Base-by-base conservation (phyloP, 257 asterid genomes). In the Marsdenia floribunda region DNA sequence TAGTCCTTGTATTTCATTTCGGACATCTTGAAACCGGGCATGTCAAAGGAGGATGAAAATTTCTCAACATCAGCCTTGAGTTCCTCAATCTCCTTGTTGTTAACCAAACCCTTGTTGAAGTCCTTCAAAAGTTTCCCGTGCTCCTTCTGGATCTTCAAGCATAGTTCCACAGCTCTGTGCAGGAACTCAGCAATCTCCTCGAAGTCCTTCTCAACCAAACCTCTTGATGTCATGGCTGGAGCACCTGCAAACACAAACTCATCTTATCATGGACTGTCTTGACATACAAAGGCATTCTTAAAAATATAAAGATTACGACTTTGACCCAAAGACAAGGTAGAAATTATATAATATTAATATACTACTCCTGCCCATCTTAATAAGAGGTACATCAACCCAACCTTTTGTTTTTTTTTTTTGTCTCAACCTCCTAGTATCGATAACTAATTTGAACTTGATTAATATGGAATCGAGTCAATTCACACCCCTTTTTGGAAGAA, bases 171-270 rank as follows among this genome's bases (percentile, higher is more conserved):
- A 0, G 97, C 91, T 77, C 96, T 82, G 85, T 92, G 99, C 21
- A 94, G 97, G 84, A 94, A 94, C 80, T 94, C 99, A 0, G 86
- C 96, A 11, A 94, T 92, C 88, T 92, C 91, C 86, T 94, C 99
- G 46, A 92, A 94, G 90, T 94, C 99, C 84, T 94, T 92, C 87
- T 90, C 97, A 3, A 90, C 88, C 82, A 94, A 84, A 37, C 99
- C 99, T 85, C 98, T 87, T 0, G 99, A 92, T 72, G 99, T 94
- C 99, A 94, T 94, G 76, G 98, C 98, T 0, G 99, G 99, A 76
- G 99, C 68, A 82, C 99, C 99, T 92, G 2, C 11, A 52, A 24
- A 54, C 29, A 54, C 6, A 78, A 18, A 18, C n/a, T 15, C 71
- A 19, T 66, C 71, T 66, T 66, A 52, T 66, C 37, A 21, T 38